Evolutionary conservation across 176 grass and related monocot genomes (phyloP).

Genomic region (Poa pratensis): DNA sequence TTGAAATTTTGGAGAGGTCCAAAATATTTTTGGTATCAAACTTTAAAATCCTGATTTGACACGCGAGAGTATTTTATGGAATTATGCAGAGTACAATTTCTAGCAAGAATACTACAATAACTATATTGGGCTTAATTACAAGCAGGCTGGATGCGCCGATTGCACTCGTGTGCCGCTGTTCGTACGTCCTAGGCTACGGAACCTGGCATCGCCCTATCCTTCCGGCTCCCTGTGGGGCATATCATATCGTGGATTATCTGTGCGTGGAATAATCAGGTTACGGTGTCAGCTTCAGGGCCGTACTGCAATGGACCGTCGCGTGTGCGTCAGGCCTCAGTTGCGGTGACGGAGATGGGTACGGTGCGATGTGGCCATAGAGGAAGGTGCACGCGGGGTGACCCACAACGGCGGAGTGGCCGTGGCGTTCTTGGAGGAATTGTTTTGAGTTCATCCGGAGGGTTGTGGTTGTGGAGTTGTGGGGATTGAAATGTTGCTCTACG

Average conservation of each 20-base stretch:
- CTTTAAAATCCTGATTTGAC: no score
- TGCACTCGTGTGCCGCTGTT: neutral
- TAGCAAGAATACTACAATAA: no score
- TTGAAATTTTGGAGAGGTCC: no score
- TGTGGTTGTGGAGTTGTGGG: no score
- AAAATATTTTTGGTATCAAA: no score
- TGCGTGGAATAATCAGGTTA: neutral
- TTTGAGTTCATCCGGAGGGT: neutral
- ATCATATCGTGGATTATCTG: neutral
- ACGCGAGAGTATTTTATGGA: no score
- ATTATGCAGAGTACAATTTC: no score
- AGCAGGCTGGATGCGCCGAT: no score
- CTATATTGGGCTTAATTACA: no score
- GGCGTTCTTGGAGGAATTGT: neutral
- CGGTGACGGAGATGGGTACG: neutral
- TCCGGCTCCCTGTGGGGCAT: neutral
- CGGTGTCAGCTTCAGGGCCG: neutral
- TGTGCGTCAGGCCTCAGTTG: neutral
- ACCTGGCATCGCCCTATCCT: neutral
- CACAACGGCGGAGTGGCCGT: no score
- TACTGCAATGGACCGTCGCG: neutral
- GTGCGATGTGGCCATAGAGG: neutral
- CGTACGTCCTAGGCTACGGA: conserved; percentile 44
- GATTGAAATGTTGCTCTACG: neutral
- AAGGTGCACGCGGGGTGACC: no score